These are phyloP conservation scores for Vitis rupestris DNA, from an alignment of 164 flowering plant genomes.

Conservation along the genomic window DNA sequence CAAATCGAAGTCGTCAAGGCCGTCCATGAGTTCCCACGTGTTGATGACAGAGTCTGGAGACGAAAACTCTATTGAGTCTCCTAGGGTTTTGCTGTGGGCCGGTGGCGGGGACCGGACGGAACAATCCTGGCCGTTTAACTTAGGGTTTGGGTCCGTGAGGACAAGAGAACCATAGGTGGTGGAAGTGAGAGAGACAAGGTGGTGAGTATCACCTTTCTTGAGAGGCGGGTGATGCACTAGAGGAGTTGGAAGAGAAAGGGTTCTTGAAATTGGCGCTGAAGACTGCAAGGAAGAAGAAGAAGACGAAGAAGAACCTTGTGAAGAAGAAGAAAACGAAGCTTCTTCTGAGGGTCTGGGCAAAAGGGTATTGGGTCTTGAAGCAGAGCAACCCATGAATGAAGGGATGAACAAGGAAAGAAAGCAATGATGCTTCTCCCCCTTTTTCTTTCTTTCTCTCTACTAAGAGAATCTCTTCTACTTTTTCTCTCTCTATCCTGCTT, in stretches of 20 bases:
- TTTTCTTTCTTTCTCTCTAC: conserved; percentile 1
- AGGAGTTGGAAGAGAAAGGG: conserved; percentile 57
- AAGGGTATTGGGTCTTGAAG: conserved; percentile 30
- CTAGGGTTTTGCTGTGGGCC: conserved; percentile 3
- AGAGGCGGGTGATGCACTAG: conserved; percentile 74
- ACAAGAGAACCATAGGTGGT: conserved; percentile 75
- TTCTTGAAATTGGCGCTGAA: conserved; percentile 29
- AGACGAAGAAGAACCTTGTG: conserved; percentile 3
- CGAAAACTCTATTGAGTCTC: conserved; percentile 16
- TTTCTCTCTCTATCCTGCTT: neutral
- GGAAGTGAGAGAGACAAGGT: conserved; percentile 78
- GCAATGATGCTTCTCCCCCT: no score
- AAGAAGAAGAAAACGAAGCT: conserved; percentile 4
- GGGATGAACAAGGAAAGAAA: neutral
- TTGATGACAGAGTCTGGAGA: conserved; percentile 75
- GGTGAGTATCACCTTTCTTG: conserved; percentile 69
- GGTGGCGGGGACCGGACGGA: neutral
- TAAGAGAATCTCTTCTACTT: no score
- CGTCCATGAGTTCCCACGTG: conserved; percentile 91
- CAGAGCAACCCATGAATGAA: conserved; percentile 56
- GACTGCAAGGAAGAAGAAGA: conserved; percentile 1
- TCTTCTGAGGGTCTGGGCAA: conserved; percentile 11
- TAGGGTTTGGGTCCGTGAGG: conserved; percentile 27
- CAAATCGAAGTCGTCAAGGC: conserved; percentile 51
- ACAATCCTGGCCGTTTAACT: conserved; percentile 10